Base-by-base conservation (phyloP, 192 early-diverging fungal genomes). In the Pecoramyces ruminantium region DNA sequence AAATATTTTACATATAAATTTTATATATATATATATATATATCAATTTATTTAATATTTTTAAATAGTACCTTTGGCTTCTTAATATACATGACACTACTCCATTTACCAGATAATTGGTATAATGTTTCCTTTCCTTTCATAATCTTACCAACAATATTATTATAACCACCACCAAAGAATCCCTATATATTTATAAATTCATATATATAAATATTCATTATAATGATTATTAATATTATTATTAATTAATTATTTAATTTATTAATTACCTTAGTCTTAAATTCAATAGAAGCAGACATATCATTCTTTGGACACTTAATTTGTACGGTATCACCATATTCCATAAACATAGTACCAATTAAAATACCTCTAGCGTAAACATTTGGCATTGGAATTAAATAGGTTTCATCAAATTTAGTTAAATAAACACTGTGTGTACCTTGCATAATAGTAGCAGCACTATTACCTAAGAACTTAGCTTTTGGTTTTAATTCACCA, bases 311-410 rank as follows among this genome's bases (percentile, higher is more conserved):
- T 38, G 86, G 81, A 84, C 96, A 96, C 29, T 85, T 87, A 16
- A 97, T 89, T 0, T 87, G 86, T 8, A 92, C 92, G n/a, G 85
- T 86, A 85, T 98, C 96, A 58, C 95, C 96, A 42, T 97, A 87
- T 84, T 98, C 96, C 78, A 98, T 85, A 42, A 93, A 90, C 96
- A 98, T 97, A 30, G 91, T 97, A 30, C 96, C 96, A 86, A 97
- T 94, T 81, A 97, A 79, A 58, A 98, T 94, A 5, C 95, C 94
- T 14, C 96, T 89, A 11, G 95, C 96, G 84, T 97, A 98, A 80
- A 97, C 90, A 84, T 98, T 98, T 16, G 96, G 96, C 84, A 94
- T 92, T 0, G 89, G 91, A 80, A 98, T 91, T 39, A 89, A 84
- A 86, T 96, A 97, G 38, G 88, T 88, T 80, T 98, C 95, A 29